Evolutionary conservation across 2,329 filamentous ascomycete genomes (phyloP), one percentile per base, ranked within the genome.

Genomic region (Lachnellula occidentalis): DNA sequence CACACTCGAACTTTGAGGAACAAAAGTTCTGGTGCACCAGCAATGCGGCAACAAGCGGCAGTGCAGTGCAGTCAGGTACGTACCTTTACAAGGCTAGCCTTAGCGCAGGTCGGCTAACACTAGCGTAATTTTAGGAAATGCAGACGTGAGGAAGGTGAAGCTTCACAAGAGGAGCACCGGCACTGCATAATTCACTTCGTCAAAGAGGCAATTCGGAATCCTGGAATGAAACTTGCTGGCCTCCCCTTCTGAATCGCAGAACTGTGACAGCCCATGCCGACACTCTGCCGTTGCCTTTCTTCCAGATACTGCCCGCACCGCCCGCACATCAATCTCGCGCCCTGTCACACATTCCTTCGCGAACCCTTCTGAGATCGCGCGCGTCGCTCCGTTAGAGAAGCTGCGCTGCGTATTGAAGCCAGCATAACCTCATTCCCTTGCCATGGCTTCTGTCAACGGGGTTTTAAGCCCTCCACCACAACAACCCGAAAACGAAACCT

Each of bases 381-480:
- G 54, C 54, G 54, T 49, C 43, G n/a, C 21, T 21, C n/a, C 12
- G 7, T 4, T 14, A 14, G n/a, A 53, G 48, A 47, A 58, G 46
- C 37, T 45, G 43, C 52, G 42, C 49, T 53, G 41, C 34, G 46
- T 14, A 49, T 37, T 39, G 47, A 22, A 22, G 19, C 22, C 22
- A 22, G 24, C 31, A 34, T 8, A 46, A 15, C 21, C 3, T n/a
- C 15, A 6, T 31, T 14, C 43, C 34, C 45, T 61, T 61, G 58
- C 52, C 53, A 69, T 70, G 67, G 61, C 67, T 37, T 62, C 67
- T 37, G 58, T 60, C 37, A 77, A 78, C 67, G 76, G 76, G 62
- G 68, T 71, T 52, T 64, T 70, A 51, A 72, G 70, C 58, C 71
- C 72, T 27, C 60, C 62, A 22, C 63, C 63, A 48, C 67, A 65